Evolutionary conservation across 108 stramenopile species (phyloP).

Genomic region (Ochromonas danica): DNA sequence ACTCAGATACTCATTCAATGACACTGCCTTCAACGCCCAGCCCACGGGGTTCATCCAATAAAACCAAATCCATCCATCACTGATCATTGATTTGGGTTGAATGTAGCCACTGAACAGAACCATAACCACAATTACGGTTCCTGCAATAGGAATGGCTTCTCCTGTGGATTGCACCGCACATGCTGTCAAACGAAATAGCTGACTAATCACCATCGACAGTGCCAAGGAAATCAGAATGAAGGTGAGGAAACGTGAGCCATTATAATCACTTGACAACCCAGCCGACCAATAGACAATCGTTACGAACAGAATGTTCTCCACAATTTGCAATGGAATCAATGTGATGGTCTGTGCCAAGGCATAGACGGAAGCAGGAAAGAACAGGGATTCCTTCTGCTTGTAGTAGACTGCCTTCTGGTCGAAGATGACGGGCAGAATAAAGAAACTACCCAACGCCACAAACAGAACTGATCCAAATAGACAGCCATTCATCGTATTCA

Average conservation of each 20-base stretch:
- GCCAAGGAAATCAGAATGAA: conserved; percentile 43
- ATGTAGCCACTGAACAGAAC: conserved; percentile 60
- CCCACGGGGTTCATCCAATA: conserved; percentile 44
- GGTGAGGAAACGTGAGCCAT: conserved; percentile 40
- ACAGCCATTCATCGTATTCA: too few species aligned
- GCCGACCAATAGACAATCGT: conserved; percentile 50
- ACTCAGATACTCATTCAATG: conserved; percentile 40
- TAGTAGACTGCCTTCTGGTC: conserved; percentile 57
- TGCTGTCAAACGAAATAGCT: conserved; percentile 48
- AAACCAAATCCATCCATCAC: too few species aligned
- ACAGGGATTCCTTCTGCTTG: too few species aligned
- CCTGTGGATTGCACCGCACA: conserved; percentile 46
- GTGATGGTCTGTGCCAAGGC: conserved; percentile 36
- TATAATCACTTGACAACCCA: conserved; percentile 31
- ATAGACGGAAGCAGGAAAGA: conserved; percentile 69
- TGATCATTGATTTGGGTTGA: conserved; percentile 3
- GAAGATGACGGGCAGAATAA: conserved; percentile 65
- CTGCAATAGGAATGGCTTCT: conserved; percentile 43
- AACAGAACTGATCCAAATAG: conserved; percentile 67
- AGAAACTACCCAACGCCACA: conserved; percentile 64
- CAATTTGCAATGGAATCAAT: conserved; percentile 3
- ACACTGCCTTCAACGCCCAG: conserved; percentile 35
- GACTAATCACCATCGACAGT: conserved; percentile 40
- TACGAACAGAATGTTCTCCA: conserved; percentile 42
- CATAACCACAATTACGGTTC: conserved; percentile 43